These are phyloP conservation scores for Pseudoscleropodium purum DNA, from an alignment of 225 moss, liverwort and hornwort species.

Conservation along the genomic window DNA sequence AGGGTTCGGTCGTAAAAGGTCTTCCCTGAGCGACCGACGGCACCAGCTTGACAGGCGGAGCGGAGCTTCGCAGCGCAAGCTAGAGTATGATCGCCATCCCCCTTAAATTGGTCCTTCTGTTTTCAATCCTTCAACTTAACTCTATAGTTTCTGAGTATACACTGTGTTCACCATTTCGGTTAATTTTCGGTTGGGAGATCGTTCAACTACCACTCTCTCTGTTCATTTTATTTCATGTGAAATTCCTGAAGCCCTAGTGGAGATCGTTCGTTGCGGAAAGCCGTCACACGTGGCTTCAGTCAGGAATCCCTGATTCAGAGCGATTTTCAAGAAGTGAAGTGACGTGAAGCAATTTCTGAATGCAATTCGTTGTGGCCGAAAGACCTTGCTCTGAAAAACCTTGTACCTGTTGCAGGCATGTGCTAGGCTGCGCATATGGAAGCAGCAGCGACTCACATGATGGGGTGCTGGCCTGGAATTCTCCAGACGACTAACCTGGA, in stretches of 20 bases:
- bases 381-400: neutral
- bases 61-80: neutral
- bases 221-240: neutral
- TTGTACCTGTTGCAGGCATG: neutral
- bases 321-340: neutral
- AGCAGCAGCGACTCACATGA: neutral
- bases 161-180: neutral
- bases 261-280: neutral
- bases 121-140: neutral
- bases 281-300: neutral
- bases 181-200: neutral
- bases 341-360: neutral
- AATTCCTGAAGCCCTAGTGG: neutral
- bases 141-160: neutral
- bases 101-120: neutral
- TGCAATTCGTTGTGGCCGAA: neutral
- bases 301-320: neutral
- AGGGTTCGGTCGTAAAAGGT: neutral
- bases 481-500: neutral
- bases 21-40: neutral
- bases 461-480: conserved; percentile 4
- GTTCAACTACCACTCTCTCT: neutral
- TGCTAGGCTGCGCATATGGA: neutral
- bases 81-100: neutral
- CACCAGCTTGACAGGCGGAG: neutral